These are phyloP conservation scores for Volvariella volvacea DNA, from an alignment of 1,284 basidiomycete genomes.

Conservation along the genomic window DNA sequence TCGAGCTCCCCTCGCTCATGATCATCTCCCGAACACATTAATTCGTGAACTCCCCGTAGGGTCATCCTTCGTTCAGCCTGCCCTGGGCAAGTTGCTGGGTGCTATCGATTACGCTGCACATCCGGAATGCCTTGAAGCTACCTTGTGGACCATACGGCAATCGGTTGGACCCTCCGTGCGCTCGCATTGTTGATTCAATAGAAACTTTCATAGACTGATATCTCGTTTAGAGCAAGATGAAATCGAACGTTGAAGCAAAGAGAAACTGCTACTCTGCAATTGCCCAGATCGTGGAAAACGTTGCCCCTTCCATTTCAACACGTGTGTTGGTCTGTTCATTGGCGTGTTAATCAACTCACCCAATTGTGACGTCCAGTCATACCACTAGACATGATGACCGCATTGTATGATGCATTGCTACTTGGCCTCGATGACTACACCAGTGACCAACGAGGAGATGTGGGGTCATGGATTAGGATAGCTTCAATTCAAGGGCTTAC, in stretches of 20 bases:
- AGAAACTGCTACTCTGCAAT: conserved; percentile 69
- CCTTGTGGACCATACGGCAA: conserved; percentile 53
- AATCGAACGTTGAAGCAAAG: conserved; percentile 57
- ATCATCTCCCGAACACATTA: conserved; percentile 36
- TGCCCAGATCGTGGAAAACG: conserved; percentile 45
- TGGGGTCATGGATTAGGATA: conserved; percentile 95
- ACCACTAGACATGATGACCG: conserved; percentile 31
- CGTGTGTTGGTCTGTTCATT: conserved; percentile 30
- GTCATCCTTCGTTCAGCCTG: conserved; percentile 62
- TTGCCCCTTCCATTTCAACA: conserved; percentile 34
- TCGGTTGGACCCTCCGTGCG: conserved; percentile 51
- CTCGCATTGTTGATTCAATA: conserved; percentile 10
- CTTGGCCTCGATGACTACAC: conserved; percentile 84
- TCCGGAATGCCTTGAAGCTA: conserved; percentile 44
- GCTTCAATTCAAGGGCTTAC: conserved; percentile 62
- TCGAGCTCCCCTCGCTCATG: conserved; percentile 6
- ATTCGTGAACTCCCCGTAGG: conserved; percentile 59
- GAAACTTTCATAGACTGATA: background rate
- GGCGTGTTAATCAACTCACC: conserved; percentile 10
- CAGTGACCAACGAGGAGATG: conserved; percentile 91
- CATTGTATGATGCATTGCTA: conserved; percentile 48
- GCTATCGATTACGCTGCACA: conserved; percentile 58
- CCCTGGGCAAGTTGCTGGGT: conserved; percentile 73
- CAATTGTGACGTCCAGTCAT: conserved; percentile 34
- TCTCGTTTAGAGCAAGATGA: conserved; percentile 16